Percentiles rank a stretch among this genome's conserved stretches.
These are phyloP conservation scores for Globisporangium heterothallicum DNA, from an alignment of 352 stramenopile species.

Conservation along the genomic window DNA sequence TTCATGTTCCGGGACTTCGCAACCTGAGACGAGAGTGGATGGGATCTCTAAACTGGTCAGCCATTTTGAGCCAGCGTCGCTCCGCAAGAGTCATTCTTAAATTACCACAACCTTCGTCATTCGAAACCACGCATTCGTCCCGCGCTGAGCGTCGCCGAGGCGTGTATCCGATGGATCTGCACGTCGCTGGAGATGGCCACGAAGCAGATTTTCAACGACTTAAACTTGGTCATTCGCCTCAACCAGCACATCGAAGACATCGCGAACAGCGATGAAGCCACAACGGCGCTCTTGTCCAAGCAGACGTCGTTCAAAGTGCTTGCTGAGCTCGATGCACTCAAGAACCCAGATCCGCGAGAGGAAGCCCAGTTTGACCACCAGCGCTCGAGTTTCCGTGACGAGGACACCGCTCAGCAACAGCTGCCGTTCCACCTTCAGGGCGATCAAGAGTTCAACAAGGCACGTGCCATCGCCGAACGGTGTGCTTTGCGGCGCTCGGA, in stretches of 20 bases:
- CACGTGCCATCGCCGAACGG: conserved; percentile 44
- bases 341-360: conserved; percentile 30
- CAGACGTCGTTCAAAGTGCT: conserved; percentile 73
- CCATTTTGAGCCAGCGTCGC: no score
- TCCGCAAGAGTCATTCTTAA: no score
- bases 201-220: conserved; percentile 69
- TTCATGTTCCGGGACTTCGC: no score
- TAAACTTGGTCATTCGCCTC: conserved; percentile 61
- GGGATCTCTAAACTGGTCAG: no score
- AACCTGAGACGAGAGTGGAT: no score
- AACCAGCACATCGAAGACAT: conserved; percentile 64
- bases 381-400: conserved; percentile 21
- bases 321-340: conserved; percentile 45
- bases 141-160: neutral
- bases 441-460: conserved; percentile 61
- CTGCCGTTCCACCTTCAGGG: conserved; percentile 77
- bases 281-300: conserved; percentile 21
- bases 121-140: no score
- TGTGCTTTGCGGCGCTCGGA: conserved; percentile 46
- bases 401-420: conserved; percentile 7
- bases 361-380: conserved; percentile 74
- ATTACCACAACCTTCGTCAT: no score
- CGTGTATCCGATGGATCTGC: neutral
- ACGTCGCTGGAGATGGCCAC: conserved; percentile 15
- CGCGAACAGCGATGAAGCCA: conserved; percentile 15